Percentiles rank a stretch among this genome's conserved stretches.
Conservation (phyloP, 2,329 filamentous ascomycete genomes). For the Neonectria sp. region DNA sequence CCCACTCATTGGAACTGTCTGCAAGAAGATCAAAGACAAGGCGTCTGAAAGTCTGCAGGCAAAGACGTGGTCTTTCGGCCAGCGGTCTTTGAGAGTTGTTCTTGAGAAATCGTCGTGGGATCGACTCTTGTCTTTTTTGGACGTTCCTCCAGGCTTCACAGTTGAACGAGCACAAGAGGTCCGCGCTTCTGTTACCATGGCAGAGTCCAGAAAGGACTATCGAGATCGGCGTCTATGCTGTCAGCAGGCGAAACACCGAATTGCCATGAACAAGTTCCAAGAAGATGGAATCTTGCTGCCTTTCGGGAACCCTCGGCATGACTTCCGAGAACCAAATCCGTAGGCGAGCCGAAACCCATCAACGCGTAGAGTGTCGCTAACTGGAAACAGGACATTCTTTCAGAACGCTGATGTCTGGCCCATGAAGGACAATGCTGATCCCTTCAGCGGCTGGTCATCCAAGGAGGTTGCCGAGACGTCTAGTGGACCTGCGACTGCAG, state of each 20-base stretch:
- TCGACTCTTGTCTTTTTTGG: not conserved
- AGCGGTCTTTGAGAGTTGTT: constrained; percentile 1
- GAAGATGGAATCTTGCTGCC: constrained; percentile 31
- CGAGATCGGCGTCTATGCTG: not conserved
- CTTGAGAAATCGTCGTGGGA: constrained; percentile 19
- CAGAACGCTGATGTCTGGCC: constrained; percentile 7
- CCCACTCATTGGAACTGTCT: constrained; percentile 12
- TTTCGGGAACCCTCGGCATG: constrained; percentile 7
- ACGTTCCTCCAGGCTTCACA: constrained; percentile 9
- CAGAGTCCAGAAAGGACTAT: not conserved
- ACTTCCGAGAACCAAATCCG: constrained; percentile 24
- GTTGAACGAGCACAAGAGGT: not conserved
- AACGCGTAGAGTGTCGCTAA: not conserved
- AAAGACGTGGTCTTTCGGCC: constrained; percentile 1
- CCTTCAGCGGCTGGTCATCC: constrained; percentile 17
- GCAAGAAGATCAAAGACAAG: not conserved
- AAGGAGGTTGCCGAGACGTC: constrained; percentile 7
- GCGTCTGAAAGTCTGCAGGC: accelerated
- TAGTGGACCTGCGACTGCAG: constrained; percentile 8
- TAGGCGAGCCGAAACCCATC: not conserved
- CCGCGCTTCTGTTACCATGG: constrained; percentile 1
- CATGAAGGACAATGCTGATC: constrained; percentile 10
- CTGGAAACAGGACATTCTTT: not conserved
- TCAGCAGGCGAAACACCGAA: not conserved
- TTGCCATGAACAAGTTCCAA: not conserved